Conservation (phyloP, 148 eudicot genomes). For the Rhododendron vialii region DNA sequence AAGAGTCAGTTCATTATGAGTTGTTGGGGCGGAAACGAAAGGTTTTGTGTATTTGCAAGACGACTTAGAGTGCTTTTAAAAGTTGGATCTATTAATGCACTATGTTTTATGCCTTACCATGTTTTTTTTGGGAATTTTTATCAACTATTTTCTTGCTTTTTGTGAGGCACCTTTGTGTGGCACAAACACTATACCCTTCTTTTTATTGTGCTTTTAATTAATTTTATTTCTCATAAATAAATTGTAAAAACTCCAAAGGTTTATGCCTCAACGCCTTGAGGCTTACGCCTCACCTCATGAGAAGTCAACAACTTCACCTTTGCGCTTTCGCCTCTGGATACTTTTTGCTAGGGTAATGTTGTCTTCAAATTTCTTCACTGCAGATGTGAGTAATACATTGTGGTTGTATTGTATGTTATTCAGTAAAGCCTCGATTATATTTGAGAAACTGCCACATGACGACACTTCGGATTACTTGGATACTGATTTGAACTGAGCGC, state of each 20-base stretch:
- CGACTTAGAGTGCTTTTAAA: too few relatives aligned
- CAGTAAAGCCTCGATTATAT: neutral
- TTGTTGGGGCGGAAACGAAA: neutral
- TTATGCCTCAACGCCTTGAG: neutral
- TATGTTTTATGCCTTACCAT: neutral
- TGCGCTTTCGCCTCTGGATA: neutral
- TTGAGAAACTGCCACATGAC: neutral
- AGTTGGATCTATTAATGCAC: neutral
- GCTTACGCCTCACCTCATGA: neutral
- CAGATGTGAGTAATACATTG: neutral
- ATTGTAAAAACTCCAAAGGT: neutral
- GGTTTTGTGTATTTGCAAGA: too few relatives aligned
- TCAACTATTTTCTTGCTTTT: neutral
- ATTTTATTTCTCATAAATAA: neutral
- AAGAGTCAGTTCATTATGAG: neutral
- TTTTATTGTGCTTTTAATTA: neutral
- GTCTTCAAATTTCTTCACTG: neutral
- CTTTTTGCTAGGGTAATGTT: neutral
- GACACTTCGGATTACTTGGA: neutral
- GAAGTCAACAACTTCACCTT: neutral
- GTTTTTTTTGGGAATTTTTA: neutral
- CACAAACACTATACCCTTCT: neutral
- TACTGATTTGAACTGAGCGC: neutral
- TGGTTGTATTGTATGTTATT: neutral
- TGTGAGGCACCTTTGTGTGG: neutral